These are phyloP conservation scores for Phytophthora sansomeana DNA, from an alignment of 352 stramenopile species.

Conservation along the genomic window DNA sequence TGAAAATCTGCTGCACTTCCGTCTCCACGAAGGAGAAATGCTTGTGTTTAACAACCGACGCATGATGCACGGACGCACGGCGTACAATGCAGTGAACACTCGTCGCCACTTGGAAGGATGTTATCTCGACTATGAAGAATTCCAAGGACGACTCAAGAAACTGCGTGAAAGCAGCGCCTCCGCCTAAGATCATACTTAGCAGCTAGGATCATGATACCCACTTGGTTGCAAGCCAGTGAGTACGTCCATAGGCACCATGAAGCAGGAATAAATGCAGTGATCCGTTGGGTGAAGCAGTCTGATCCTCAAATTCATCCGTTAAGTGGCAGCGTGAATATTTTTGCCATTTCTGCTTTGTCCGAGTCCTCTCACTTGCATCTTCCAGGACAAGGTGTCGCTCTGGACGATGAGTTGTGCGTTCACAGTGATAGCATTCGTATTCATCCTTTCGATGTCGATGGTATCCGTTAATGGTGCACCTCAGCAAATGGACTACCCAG, in stretches of 20 bases:
- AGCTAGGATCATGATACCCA: not conserved
- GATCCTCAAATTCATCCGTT: no score
- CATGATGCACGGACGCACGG: constrained; percentile 80
- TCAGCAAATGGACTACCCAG: constrained; percentile 30
- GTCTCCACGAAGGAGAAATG: not conserved
- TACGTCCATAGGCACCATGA: no score
- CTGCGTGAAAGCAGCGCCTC: constrained; percentile 22
- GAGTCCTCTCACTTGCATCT: not conserved
- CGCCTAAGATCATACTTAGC: not conserved
- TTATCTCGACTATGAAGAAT: constrained; percentile 91
- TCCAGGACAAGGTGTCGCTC: not conserved
- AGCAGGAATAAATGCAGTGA: no score
- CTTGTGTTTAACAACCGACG: not conserved
- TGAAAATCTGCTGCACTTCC: not conserved
- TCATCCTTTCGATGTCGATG: constrained; percentile 20
- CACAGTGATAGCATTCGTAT: not conserved
- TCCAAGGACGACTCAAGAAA: constrained; percentile 62
- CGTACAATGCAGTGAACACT: constrained; percentile 57
- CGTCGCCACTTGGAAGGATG: constrained; percentile 83
- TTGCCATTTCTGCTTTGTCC: constrained; percentile 19
- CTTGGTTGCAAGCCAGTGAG: no score
- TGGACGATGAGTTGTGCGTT: not conserved
- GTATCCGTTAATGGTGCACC: constrained; percentile 11
- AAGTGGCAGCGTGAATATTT: no score
- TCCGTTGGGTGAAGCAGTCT: no score